A percentile compares a stretch with the other conserved stretches of the same genome.
Conservation (phyloP, 148 eudicot genomes). For the Rhododendron griersonianum region DNA sequence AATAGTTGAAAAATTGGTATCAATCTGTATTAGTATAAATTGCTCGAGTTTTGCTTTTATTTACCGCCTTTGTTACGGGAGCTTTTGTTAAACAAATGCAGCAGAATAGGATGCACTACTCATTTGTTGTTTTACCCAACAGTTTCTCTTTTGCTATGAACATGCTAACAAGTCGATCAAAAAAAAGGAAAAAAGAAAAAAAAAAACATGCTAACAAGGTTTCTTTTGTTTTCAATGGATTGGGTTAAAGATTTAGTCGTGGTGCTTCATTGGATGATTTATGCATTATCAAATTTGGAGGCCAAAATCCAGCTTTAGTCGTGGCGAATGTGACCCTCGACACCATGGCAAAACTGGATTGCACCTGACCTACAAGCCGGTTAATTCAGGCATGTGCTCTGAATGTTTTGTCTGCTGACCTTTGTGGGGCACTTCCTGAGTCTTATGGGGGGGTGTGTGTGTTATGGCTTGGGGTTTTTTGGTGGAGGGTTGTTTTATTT, state of each 20-base stretch:
- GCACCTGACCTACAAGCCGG: background rate
- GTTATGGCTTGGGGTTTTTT: too few species aligned
- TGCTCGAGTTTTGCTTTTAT: background rate
- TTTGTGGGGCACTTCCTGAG: too few species aligned
- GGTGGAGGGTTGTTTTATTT: too few species aligned
- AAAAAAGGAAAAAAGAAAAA: background rate
- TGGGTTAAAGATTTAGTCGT: background rate
- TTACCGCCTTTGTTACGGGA: background rate
- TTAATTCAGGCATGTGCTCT: background rate
- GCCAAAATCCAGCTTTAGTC: background rate
- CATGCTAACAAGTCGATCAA: background rate
- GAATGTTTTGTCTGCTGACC: background rate
- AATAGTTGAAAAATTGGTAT: background rate
- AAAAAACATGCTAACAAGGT: background rate
- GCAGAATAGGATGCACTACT: slow-evolving; percentile 1
- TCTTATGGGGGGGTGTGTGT: too few species aligned
- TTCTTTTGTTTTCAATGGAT: background rate
- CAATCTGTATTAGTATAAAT: background rate
- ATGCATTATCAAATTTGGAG: background rate
- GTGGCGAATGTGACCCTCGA: background rate
- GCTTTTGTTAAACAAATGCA: background rate
- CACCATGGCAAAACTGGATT: background rate
- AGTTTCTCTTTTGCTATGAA: background rate
- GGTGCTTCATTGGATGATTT: background rate
- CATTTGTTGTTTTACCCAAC: background rate